Conservation (phyloP, 768 basidiomycete species). For the Imleria badia region DNA sequence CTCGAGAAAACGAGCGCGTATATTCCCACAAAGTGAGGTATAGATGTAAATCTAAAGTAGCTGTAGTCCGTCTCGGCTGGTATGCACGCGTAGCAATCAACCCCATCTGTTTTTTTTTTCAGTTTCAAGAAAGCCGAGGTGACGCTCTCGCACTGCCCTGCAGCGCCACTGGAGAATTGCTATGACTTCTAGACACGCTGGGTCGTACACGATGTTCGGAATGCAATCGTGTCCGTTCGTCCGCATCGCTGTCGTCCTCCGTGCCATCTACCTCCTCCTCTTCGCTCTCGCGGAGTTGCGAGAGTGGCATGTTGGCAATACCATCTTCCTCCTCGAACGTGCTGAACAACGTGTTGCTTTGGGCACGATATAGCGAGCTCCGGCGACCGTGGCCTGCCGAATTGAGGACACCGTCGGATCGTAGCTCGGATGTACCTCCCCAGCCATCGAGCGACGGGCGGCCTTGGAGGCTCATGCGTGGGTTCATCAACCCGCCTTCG, state of each 20-base stretch:
- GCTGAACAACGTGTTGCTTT: constrained; percentile 68
- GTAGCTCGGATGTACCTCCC: constrained; percentile 40
- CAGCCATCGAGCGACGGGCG: constrained; percentile 80
- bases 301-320: constrained; percentile 48
- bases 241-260: constrained; percentile 45
- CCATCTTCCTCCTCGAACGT: constrained; percentile 57
- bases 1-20: constrained; percentile 3
- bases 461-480: constrained; percentile 78
- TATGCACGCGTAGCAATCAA: constrained; percentile 11
- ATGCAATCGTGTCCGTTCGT: constrained; percentile 41
- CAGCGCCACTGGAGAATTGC: constrained; percentile 46
- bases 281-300: constrained; percentile 64
- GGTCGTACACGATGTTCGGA: constrained; percentile 27
- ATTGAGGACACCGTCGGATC: constrained; percentile 23
- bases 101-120: neutral
- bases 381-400: constrained; percentile 58
- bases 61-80: constrained; percentile 24
- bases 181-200: constrained; percentile 52
- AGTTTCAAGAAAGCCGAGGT: constrained; percentile 18
- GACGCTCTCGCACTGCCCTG: constrained; percentile 27
- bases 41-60: constrained; percentile 30
- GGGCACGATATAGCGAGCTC: constrained; percentile 63
- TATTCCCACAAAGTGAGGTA: constrained; percentile 18
- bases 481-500: constrained; percentile 69
- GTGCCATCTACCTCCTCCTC: constrained; percentile 51